Evolutionary conservation across 331 rosid genomes (phyloP).

Genomic region (Malus hybrid): DNA sequence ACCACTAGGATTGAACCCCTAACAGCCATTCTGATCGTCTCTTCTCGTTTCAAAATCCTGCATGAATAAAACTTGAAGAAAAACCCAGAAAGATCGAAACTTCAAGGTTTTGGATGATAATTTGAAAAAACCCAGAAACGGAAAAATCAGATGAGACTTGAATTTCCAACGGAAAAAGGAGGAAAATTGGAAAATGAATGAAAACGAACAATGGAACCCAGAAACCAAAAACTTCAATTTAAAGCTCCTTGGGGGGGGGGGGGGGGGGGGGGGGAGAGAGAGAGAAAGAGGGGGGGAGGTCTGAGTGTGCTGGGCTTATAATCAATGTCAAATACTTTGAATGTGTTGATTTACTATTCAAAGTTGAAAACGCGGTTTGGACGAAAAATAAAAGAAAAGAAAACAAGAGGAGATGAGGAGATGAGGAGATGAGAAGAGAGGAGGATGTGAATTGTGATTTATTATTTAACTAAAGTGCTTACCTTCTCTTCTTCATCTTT

Average conservation of each 20-base stretch:
- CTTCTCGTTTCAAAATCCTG: slow-evolving; percentile 32
- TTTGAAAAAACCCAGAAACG: slow-evolving; percentile 13
- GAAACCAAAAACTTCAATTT: no score
- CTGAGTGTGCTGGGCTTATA: neutral
- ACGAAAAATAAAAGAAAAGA: neutral
- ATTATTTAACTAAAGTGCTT: neutral
- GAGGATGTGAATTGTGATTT: neutral
- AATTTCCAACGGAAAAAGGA: neutral
- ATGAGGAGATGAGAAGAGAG: neutral
- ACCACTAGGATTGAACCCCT: slow-evolving; percentile 23
- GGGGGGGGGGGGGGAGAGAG: neutral
- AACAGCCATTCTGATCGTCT: slow-evolving; percentile 28
- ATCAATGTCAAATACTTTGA: slow-evolving; percentile 24
- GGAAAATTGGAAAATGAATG: slow-evolving; percentile 1
- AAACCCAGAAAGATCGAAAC: slow-evolving; percentile 15
- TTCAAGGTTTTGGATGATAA: slow-evolving; percentile 1
- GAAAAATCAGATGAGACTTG: neutral
- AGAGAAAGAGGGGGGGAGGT: neutral
- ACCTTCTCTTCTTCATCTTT: neutral
- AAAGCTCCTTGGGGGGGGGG: no score
- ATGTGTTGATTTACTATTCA: neutral
- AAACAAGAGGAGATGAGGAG: neutral
- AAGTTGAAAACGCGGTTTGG: slow-evolving; percentile 33
- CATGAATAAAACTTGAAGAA: slow-evolving; percentile 13
- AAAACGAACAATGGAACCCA: no score